Percentiles rank a stretch among this genome's conserved stretches.
Evolutionary conservation across 169 alveolate genomes (phyloP).

Genomic region (Plasmodium vinckei): DNA sequence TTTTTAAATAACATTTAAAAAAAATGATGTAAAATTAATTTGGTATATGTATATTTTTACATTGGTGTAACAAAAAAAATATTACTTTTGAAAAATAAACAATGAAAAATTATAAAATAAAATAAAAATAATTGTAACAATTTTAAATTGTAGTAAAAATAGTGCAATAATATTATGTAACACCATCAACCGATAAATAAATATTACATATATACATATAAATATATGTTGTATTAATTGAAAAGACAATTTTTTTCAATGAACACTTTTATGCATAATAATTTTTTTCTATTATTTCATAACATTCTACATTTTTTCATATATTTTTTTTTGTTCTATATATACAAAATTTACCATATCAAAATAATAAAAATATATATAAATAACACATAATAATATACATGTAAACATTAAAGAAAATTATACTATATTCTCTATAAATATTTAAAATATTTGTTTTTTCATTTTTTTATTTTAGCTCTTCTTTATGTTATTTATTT

Average conservation of each 20-base stretch:
- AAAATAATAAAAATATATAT: not conserved
- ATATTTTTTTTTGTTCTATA: not conserved
- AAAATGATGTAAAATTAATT: too few species aligned
- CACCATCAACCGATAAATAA: too few species aligned
- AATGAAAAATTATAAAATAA: too few species aligned
- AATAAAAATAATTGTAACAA: not conserved
- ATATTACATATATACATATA: not conserved
- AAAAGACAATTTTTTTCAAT: constrained; percentile 2
- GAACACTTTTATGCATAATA: constrained; percentile 50
- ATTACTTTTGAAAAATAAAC: too few species aligned
- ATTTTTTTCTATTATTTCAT: constrained; percentile 24
- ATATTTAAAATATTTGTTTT: not conserved
- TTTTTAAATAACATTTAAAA: too few species aligned
- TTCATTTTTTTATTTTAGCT: constrained; percentile 4
- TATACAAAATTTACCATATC: constrained; percentile 5
- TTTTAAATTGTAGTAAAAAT: not conserved
- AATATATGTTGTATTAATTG: not conserved
- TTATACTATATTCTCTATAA: not conserved
- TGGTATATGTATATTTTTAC: too few species aligned
- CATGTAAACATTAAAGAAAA: constrained; percentile 5
- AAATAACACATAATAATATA: not conserved
- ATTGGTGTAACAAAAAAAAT: too few species aligned
- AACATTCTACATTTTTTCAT: constrained; percentile 7
- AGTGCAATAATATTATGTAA: too few species aligned
- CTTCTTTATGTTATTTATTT: constrained; percentile 15